Percentiles rank a stretch among this genome's conserved stretches.
phyloP scores from a whole-genome alignment of 805 yeast species.

The Wickerhamomyces kurtzmanii region DNA sequence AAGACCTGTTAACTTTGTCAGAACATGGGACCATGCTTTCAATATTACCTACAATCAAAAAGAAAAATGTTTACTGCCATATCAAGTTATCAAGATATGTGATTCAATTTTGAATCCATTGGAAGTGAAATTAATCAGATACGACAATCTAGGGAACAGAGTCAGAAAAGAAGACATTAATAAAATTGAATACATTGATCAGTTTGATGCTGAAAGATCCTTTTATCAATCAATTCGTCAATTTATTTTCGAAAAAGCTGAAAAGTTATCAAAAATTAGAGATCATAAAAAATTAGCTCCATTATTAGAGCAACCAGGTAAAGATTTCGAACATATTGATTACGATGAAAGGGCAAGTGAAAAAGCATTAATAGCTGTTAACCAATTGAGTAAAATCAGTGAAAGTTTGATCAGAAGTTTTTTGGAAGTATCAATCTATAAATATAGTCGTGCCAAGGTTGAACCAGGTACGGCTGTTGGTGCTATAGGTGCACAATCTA shows the following conservation, averaged over 20 bases:
- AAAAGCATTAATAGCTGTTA: slow-evolving; percentile 35
- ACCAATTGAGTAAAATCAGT: slow-evolving; percentile 62
- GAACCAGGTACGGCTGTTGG: slow-evolving; percentile 99
- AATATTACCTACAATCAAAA: slow-evolving; percentile 55
- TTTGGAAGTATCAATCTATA: slow-evolving; percentile 64
- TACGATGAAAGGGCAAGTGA: slow-evolving; percentile 26
- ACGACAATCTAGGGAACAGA: slow-evolving; percentile 60
- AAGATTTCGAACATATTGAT: slow-evolving; percentile 23
- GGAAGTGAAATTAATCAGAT: slow-evolving; percentile 48
- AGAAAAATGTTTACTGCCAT: slow-evolving; percentile 58
- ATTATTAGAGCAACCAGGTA: slow-evolving; percentile 30
- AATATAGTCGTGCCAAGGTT: slow-evolving; percentile 83
- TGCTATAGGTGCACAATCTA: slow-evolving; percentile 97
- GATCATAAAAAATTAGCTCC: slow-evolving; percentile 38
- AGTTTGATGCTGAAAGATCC: slow-evolving; percentile 77
- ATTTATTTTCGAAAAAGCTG: slow-evolving; percentile 50
- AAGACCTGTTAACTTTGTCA: slow-evolving; percentile 81
- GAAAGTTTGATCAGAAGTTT: slow-evolving; percentile 50
- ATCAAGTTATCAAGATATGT: slow-evolving; percentile 46
- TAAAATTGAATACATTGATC: slow-evolving; percentile 65
- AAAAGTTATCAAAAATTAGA: slow-evolving; percentile 46
- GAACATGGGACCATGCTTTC: slow-evolving; percentile 91
- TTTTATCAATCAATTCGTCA: slow-evolving; percentile 70
- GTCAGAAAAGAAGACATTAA: slow-evolving; percentile 33
- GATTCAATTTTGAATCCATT: slow-evolving; percentile 51